Evolutionary conservation across 2,329 filamentous ascomycete species (phyloP).

Genomic region (Aspergillus hortae): DNA sequence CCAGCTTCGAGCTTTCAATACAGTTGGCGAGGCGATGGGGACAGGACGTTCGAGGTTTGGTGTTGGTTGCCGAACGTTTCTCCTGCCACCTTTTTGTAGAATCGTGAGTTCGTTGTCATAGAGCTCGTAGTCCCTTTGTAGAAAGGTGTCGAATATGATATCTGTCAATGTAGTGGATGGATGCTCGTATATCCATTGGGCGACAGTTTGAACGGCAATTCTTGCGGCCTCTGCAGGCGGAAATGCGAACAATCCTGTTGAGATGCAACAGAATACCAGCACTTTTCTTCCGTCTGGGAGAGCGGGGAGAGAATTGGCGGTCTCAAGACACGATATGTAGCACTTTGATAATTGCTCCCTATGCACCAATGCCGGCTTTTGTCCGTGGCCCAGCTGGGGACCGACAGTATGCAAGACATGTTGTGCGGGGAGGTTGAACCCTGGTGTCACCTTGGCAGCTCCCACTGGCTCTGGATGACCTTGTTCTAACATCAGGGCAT

Average conservation of each 20-base stretch:
- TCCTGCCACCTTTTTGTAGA: too few species aligned
- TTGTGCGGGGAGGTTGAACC: conserved; percentile 15
- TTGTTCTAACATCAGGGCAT: conserved; percentile 12
- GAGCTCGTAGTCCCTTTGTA: conserved; percentile 12
- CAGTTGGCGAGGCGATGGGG: background rate
- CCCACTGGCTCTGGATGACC: conserved; percentile 11
- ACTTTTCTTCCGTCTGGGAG: conserved; percentile 15
- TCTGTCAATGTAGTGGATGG: conserved; percentile 15
- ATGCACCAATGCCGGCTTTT: conserved; percentile 5
- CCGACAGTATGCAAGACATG: conserved; percentile 22
- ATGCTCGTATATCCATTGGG: conserved; percentile 12
- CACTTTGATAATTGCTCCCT: conserved; percentile 13
- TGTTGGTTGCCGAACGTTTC: background rate
- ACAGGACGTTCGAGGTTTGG: background rate
- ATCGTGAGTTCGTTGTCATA: conserved; percentile 8
- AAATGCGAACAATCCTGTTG: conserved; percentile 22
- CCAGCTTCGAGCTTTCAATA: conserved; percentile 14
- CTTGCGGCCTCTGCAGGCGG: conserved; percentile 14
- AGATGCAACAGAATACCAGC: conserved; percentile 21
- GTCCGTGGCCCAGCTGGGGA: conserved; percentile 10
- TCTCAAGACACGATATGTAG: conserved; percentile 15
- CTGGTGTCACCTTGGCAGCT: conserved; percentile 13
- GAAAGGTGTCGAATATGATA: conserved; percentile 20
- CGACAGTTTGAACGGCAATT: conserved; percentile 15
- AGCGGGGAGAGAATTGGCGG: conserved; percentile 9